Evolutionary conservation across 1,139 yeast species (phyloP), one percentile per base, ranked within the genome.

Genomic region (Scheffersomyces cryptocercus): DNA sequence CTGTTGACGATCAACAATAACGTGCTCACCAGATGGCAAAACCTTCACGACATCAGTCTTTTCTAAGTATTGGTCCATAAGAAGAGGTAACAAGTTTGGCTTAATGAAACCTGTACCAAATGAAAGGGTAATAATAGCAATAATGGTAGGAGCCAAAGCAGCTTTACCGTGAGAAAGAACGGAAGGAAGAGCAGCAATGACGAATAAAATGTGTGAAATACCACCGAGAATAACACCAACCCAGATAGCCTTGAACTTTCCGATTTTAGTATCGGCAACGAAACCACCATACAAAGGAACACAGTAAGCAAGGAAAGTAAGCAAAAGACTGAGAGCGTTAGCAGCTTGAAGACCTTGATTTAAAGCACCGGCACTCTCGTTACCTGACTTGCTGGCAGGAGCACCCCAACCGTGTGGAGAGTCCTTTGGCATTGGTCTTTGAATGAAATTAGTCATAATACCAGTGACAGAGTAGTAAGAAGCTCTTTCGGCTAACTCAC

Each of bases 1-100:
- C 47, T 82, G 73, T 54, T 81, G 78, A 42, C 88, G 85, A 56
- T 86, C 93, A 36, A 85, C 77, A 52, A 88, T 78, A 29, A 86
- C 91, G 37, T 75, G 70, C 57, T 82, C 85, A 41, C 89, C 95
- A 36, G 70, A 60, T 51, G 82, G 80, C 42, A 77, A 68, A 3
- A 77, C 79, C 58, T 75, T 77, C 42, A 88, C 82, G 45, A 77
- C 80, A 45, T 82, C 85, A 50, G 75, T 73, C 36, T 79, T 69
- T 56, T 78, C 75, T n/a, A 66, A 64, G 50, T 75, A 75, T 58
- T 77, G 82, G 50, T 77, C 80, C 75, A 77, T 67, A 46, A 77
- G 59, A 45, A 77, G 64, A n/a, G 82, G 81, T 51, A 77, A 67
- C 44, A 75, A 67, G 53, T 76, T 75, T 24, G 81, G 79, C 47